Evolutionary conservation across 306 rosid species (phyloP), one percentile per base, ranked within the genome.

Genomic region (Carpinus fangiana): DNA sequence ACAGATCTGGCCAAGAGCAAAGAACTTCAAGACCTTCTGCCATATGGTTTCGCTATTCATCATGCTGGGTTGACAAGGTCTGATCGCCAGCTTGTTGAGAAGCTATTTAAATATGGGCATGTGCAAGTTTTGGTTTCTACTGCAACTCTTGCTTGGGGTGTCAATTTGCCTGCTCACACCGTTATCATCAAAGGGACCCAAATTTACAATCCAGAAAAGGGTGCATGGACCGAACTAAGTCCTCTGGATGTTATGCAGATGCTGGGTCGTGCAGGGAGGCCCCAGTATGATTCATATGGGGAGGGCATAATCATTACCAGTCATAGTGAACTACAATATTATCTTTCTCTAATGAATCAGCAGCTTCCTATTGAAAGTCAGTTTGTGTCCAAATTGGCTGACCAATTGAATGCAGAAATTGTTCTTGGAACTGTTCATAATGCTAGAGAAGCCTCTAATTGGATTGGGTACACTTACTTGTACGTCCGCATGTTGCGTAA

Each of bases 71-170:
- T 38, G 43, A 4, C 43, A 54, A 95, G 98, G 88, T 78, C 88
- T 76, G 98, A 95, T 67, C 92, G 98, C 9, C 93, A 95, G 79
- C 91, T 95, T 76, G 98, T 95, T 80, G 98, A 95, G 88, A 97
- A 90, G 77, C 98, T 95, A 74, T 92, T 95, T 87, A 91, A 97
- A 13, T 93, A 87, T 76, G 98, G 98, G 38, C 98, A 95, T 80
- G 93, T 88, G 43, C 43, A 38, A 38, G 43, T 38, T 38, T 38
- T 38, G 43, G 43, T 38, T 38, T 38, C 43, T 38, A 38, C 43
- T 38, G 43, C 43, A 38, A 38, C 43, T 38, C 43, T 38, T 38
- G 43, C 43, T 38, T 38, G 43, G 43, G 43, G 43, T 38, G 43
- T 38, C 43, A 38, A 38, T 38, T 38, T 38, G 43, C 43, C 43